Evolutionary conservation across 2,329 filamentous ascomycete genomes (phyloP), one percentile per base, ranked within the genome.

Genomic region (Blastomyces percursus): DNA sequence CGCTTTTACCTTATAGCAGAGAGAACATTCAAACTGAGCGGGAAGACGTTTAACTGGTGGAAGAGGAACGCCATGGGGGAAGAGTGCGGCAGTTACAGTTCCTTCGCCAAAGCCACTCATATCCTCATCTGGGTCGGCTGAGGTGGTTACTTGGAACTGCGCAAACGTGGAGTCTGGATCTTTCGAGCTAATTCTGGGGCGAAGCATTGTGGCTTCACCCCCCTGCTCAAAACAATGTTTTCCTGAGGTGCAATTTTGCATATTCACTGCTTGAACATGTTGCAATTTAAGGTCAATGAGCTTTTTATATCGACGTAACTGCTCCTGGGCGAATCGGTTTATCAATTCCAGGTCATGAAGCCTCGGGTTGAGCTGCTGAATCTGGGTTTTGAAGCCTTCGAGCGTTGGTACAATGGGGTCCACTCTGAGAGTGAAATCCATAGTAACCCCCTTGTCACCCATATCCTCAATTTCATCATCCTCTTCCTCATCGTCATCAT

Each of bases 11-110:
- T 87, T 85, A 77, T 90, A 96, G 76, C 92, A 96, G 27, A 96
- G 79, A 46, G 89, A 87, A 68, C 92, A 96, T 77, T 96, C 92
- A 65, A 96, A 93, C 70, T 93, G 86, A 3, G 91, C 90, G 0
- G 92, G 92, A 7, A 96, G 81, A 19, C 84, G 83, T 63, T 79
- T 82, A 2, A 90, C 87, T 1, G 90, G 91, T 6, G 92, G 92
- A 74, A 90, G 83, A 7, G 90, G 91, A 5, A 96, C 91, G 27
- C 91, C 90, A 3, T 77, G 76, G 0, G 91, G 91, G 70, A 96
- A 96, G 66, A 86, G 88, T 21, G 91, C 88, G 11, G 83, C 79
- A 14, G 81, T 86, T 56, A 92, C 85, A 3, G 84, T 81, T 1
- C 86, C 86, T 68, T 95, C 91, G 1, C 82, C 79, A 4, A 77